Conservation (phyloP, 345 rosid species). For the Corchorus capsularis region DNA sequence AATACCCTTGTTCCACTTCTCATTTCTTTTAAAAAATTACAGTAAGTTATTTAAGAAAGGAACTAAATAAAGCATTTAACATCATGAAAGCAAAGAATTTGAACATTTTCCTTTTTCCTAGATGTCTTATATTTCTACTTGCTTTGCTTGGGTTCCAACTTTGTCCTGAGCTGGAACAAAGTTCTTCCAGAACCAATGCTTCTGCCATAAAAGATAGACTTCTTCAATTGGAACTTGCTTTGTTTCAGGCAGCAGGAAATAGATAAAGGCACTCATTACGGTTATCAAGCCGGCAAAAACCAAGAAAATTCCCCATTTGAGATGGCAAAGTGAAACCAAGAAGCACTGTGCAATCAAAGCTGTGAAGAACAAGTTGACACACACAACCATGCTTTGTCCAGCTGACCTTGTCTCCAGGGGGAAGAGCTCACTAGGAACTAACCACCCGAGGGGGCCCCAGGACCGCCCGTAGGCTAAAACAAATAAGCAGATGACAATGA, state of each 20-base stretch:
- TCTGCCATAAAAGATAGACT: slow-evolving; percentile 69
- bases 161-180: slow-evolving; percentile 30
- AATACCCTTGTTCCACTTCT: too few relatives aligned
- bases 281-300: slow-evolving; percentile 63
- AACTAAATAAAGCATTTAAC: background rate
- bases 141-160: background rate
- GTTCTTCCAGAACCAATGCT: slow-evolving; percentile 84
- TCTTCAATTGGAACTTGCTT: slow-evolving; percentile 91
- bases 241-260: slow-evolving; percentile 81
- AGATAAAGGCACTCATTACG: slow-evolving; percentile 73
- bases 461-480: slow-evolving; percentile 86
- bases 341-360: slow-evolving; percentile 83
- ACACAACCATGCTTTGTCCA: slow-evolving; percentile 85
- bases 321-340: slow-evolving; percentile 71
- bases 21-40: background rate
- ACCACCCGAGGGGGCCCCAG: slow-evolving; percentile 96
- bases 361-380: slow-evolving; percentile 79
- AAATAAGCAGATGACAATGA: slow-evolving; percentile 62
- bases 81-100: background rate
- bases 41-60: background rate
- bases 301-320: slow-evolving; percentile 71
- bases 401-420: slow-evolving; percentile 92
- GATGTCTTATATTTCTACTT: background rate
- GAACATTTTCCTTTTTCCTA: background rate
- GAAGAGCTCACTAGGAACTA: slow-evolving; percentile 88